Conservation (phyloP, 495 filamentous ascomycete genomes). For the Staphylotrichum longicolle region DNA sequence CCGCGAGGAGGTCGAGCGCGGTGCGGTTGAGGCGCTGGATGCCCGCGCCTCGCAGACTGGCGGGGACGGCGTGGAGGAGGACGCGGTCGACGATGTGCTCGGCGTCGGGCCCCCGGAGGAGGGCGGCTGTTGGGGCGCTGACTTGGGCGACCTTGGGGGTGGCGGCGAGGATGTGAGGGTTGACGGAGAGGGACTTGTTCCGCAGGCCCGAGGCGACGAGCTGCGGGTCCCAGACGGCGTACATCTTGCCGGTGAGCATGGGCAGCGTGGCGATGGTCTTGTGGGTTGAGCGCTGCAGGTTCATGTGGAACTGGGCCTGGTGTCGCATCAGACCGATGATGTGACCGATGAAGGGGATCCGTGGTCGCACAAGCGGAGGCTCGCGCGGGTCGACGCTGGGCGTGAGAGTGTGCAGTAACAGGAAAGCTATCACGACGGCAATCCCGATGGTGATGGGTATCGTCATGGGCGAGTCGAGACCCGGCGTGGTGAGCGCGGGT, state of each 20-base stretch:
- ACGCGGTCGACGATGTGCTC: too few relatives aligned
- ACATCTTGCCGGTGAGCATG: conserved; percentile 31
- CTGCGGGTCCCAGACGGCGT: conserved; percentile 26
- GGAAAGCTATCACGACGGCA: neutral
- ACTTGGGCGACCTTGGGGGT: neutral
- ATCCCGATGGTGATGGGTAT: neutral
- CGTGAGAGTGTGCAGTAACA: conserved; percentile 4
- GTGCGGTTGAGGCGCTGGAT: neutral
- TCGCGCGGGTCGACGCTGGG: conserved; percentile 24
- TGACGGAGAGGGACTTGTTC: conserved; percentile 20
- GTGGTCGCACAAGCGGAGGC: conserved; percentile 29
- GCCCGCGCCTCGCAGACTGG: neutral
- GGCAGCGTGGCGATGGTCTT: conserved; percentile 27
- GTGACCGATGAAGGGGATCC: conserved; percentile 33
- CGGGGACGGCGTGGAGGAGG: neutral
- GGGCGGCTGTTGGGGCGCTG: neutral
- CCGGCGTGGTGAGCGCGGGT: neutral
- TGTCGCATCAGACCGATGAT: conserved; percentile 27
- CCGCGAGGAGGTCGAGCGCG: conserved; percentile 7
- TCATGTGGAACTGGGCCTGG: conserved; percentile 27
- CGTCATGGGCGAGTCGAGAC: neutral
- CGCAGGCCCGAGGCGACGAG: conserved; percentile 20
- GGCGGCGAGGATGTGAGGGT: conserved; percentile 5
- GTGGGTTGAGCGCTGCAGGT: conserved; percentile 13
- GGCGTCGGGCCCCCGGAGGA: conserved; percentile 2